Conservation (phyloP, 345 rosid species). For the Syzygium aromaticum region DNA sequence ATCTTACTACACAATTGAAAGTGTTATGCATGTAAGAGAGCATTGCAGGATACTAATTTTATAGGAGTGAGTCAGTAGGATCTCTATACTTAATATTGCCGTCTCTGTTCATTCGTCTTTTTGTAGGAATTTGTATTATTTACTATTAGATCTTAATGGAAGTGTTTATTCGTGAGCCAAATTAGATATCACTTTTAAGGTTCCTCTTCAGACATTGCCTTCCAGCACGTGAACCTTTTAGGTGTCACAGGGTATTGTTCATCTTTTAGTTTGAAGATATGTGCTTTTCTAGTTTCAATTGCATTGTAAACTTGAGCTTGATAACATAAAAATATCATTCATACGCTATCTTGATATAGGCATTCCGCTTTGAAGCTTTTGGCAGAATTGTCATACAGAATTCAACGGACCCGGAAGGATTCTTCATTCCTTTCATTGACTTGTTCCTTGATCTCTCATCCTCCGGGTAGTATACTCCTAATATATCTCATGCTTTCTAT, state of each 20-base stretch:
- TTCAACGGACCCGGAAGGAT: not conserved
- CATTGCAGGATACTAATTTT: not conserved
- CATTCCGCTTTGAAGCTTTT: not conserved
- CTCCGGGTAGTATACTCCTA: not conserved
- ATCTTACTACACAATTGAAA: not conserved
- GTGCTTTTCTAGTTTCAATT: not conserved
- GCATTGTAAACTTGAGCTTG: not conserved
- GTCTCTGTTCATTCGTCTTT: not conserved
- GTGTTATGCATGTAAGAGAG: not conserved
- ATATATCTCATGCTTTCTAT: not conserved
- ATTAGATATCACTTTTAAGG: not conserved
- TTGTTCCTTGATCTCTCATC: not conserved
- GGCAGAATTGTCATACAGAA: not conserved
- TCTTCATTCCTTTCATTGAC: not conserved
- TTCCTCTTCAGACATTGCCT: not conserved
- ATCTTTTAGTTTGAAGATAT: not conserved
- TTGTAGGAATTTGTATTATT: not conserved
- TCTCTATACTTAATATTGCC: not conserved
- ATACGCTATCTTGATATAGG: not conserved
- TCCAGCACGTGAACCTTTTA: not conserved
- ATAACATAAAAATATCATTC: not conserved
- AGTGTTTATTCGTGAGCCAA: not conserved
- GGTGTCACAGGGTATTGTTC: not conserved
- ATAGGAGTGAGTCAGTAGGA: not conserved
- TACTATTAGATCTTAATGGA: not conserved